A percentile compares a stretch with the other conserved stretches of the same genome.
Conservation (phyloP, 179 eudicot genomes). For the Kewa caespitosa region DNA sequence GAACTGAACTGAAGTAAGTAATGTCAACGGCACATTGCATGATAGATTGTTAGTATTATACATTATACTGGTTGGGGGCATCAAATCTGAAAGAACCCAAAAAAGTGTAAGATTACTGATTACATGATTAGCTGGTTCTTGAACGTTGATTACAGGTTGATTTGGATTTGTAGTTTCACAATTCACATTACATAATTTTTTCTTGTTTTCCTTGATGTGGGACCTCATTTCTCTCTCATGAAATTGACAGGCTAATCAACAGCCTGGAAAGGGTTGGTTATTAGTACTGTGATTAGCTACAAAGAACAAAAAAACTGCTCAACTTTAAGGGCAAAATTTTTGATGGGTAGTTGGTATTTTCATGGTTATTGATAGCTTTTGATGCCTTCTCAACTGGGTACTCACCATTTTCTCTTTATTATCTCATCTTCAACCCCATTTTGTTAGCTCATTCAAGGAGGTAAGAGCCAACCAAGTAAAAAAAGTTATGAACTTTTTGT, state of each 20-base stretch:
- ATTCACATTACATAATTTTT: no score
- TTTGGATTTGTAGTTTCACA: constrained; percentile 25
- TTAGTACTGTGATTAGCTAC: constrained; percentile 29
- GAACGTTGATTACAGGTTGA: not conserved
- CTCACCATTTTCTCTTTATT: constrained; percentile 19
- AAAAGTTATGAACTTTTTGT: constrained; percentile 24
- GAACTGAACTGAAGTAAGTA: no score
- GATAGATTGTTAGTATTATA: not conserved
- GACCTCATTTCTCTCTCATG: constrained; percentile 28
- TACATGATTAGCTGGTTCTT: constrained; percentile 25
- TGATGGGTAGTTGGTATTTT: constrained; percentile 24
- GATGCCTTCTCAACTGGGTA: constrained; percentile 32
- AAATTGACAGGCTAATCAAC: constrained; percentile 52
- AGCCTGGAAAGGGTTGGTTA: constrained; percentile 63
- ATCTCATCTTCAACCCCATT: not conserved
- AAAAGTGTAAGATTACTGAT: not conserved
- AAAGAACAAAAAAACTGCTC: constrained; percentile 24
- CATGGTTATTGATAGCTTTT: constrained; percentile 26
- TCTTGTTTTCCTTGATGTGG: constrained; percentile 36
- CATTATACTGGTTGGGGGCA: constrained; percentile 3
- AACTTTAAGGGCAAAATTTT: constrained; percentile 16
- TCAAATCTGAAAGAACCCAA: constrained; percentile 15
- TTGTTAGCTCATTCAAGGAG: constrained; percentile 20
- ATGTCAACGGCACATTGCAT: no score
- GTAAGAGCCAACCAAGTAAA: constrained; percentile 18